phyloP scores from a whole-genome alignment of 352 stramenopile genomes.

The Aphanomyces astaci region DNA sequence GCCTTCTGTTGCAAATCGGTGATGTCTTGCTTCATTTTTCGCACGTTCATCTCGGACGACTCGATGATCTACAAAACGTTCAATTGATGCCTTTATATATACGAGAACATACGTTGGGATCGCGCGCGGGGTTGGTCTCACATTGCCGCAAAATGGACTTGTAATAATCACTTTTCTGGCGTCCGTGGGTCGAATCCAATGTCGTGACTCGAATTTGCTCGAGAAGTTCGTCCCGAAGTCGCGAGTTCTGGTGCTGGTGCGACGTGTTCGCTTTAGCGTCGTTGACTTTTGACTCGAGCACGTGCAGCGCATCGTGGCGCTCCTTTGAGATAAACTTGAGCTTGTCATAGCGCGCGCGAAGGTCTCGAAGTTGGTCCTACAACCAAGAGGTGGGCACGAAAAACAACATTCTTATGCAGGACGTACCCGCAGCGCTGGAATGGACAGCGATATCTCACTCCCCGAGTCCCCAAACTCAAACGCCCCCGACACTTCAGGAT shows the following conservation, averaged over 20 bases:
- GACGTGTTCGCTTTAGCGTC: constrained; percentile 21
- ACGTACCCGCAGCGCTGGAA: constrained; percentile 52
- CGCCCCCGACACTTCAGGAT: constrained; percentile 35
- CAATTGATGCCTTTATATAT: too few species aligned
- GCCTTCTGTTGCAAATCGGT: constrained; percentile 60
- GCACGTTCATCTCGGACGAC: constrained; percentile 46
- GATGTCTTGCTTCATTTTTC: constrained; percentile 57
- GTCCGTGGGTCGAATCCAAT: constrained; percentile 49
- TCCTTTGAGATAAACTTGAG: constrained; percentile 58
- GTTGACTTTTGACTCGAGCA: constrained; percentile 32
- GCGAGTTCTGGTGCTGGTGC: constrained; percentile 31
- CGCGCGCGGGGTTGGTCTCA: constrained; percentile 63
- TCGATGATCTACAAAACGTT: constrained; percentile 45
- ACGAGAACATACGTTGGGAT: constrained; percentile 52
- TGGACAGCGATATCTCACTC: constrained; percentile 43
- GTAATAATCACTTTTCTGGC: constrained; percentile 75
- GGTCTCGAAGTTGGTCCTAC: constrained; percentile 49
- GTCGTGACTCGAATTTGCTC: constrained; percentile 54
- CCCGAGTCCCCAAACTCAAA: constrained; percentile 56
- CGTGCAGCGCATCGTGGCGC: constrained; percentile 36
- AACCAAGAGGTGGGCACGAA: neutral
- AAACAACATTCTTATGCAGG: neutral
- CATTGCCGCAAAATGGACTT: constrained; percentile 68
- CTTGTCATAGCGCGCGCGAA: constrained; percentile 69
- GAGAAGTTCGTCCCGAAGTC: constrained; percentile 49